These are phyloP conservation scores for Tetradesmus obliquus DNA, from an alignment of 139 green algal species.

Conservation along the genomic window DNA sequence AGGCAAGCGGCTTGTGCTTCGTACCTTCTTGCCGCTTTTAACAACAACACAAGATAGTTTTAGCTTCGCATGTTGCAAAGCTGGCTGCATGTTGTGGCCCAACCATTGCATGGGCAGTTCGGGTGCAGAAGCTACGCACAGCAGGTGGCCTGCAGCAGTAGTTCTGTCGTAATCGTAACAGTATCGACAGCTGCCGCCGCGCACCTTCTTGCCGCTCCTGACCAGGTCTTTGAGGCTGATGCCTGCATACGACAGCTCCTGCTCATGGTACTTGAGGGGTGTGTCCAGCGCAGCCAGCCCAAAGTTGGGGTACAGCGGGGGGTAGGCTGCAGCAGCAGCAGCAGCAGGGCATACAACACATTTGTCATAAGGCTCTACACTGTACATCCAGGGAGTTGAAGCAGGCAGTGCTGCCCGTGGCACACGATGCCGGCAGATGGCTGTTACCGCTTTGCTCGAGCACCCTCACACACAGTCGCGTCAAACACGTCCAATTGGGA, in stretches of 20 bases:
- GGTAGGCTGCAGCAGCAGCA: constrained; percentile 41
- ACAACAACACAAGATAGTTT: no score
- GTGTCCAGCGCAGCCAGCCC: background rate
- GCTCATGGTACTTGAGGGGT: constrained; percentile 38
- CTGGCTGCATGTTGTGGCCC: no score
- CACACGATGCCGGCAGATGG: no score
- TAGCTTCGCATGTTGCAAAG: no score
- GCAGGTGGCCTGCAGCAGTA: background rate
- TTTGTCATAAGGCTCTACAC: background rate
- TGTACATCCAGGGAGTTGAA: background rate
- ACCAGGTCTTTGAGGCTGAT: constrained; percentile 37
- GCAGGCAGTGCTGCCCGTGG: no score
- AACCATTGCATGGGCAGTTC: no score
- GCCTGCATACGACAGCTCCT: constrained; percentile 44
- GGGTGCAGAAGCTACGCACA: background rate
- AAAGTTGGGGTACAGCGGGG: constrained; percentile 35
- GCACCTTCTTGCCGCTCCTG: constrained; percentile 35
- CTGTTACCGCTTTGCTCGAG: background rate
- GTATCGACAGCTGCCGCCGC: background rate
- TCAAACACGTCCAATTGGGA: no score
- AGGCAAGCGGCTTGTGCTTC: no score
- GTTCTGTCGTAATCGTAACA: no score
- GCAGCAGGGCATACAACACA: background rate
- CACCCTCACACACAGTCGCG: background rate
- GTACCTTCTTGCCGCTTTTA: no score